A percentile compares a stretch with the other conserved stretches of the same genome.
Evolutionary conservation across 768 basidiomycete species (phyloP).

Genomic region (Mycena indigotica): DNA sequence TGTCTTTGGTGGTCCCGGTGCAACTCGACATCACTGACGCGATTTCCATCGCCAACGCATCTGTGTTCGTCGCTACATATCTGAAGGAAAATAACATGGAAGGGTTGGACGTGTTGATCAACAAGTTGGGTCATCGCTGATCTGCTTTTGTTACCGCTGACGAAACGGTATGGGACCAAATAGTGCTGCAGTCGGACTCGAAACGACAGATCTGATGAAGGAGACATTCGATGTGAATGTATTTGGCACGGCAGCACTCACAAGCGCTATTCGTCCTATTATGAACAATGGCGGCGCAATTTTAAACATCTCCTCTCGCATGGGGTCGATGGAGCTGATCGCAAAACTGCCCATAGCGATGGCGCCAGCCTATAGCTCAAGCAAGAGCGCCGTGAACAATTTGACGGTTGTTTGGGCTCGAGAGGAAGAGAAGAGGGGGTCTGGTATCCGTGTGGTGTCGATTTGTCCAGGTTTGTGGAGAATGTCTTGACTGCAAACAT

Average conservation of each 20-base stretch:
- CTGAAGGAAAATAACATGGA: background rate
- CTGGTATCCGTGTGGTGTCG: slow-evolving; percentile 5
- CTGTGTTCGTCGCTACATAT: background rate
- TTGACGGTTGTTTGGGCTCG: slow-evolving; percentile 12
- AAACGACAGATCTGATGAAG: background rate
- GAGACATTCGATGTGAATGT: slow-evolving; percentile 9
- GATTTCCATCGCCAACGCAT: slow-evolving; percentile 4
- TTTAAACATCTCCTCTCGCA: slow-evolving; percentile 10
- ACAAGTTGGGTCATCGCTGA: background rate
- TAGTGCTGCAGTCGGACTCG: slow-evolving; percentile 2
- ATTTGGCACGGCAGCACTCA: slow-evolving; percentile 5
- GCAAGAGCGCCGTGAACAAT: slow-evolving; percentile 15
- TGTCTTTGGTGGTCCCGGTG: slow-evolving; percentile 7
- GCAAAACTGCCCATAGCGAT: background rate
- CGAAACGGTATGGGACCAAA: background rate
- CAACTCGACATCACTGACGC: slow-evolving; percentile 15
- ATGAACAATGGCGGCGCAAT: slow-evolving; percentile 8
- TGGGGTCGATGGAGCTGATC: background rate
- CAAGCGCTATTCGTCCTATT: slow-evolving; percentile 3
- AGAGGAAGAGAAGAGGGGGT: slow-evolving; percentile 9
- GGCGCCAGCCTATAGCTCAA: background rate
- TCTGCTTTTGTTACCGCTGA: background rate
- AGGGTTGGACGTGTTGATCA: slow-evolving; percentile 4
- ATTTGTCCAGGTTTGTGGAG: slow-evolving; percentile 2
- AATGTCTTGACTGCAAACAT: background rate